A percentile compares a stretch with the other conserved stretches of the same genome.
These are phyloP conservation scores for Dendrostoma leiphaemia DNA, from an alignment of 2,329 filamentous ascomycete species.

Conservation along the genomic window DNA sequence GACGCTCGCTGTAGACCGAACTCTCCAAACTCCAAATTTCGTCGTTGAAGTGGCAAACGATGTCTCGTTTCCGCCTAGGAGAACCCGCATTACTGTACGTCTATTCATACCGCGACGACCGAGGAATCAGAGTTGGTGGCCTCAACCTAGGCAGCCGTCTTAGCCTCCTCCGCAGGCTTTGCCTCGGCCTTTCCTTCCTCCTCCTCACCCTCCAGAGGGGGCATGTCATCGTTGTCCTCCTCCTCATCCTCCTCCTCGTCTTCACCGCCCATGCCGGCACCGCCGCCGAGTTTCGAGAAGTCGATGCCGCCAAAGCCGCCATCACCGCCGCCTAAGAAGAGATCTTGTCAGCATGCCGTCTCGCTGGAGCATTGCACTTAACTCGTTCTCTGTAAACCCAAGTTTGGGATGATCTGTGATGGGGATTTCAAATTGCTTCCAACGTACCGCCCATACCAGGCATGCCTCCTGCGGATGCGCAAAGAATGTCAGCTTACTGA, in stretches of 20 bases:
- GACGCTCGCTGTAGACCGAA: background rate
- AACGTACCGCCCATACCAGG: constrained; percentile 51
- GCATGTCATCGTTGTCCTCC: constrained; percentile 80
- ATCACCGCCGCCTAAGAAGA: constrained; percentile 30
- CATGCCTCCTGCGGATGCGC: constrained; percentile 46
- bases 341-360: constrained; percentile 3
- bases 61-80: background rate
- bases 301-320: constrained; percentile 85
- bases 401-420: background rate
- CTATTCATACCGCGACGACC: constrained; percentile 5
- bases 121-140: background rate
- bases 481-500: constrained; percentile 21
- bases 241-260: constrained; percentile 50
- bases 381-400: background rate
- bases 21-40: background rate
- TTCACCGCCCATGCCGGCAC: constrained; percentile 48
- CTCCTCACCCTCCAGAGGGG: constrained; percentile 68
- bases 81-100: constrained; percentile 1
- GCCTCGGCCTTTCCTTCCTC: constrained; percentile 35
- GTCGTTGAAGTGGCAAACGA: background rate
- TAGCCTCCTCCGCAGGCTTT: constrained; percentile 37
- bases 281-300: constrained; percentile 84
- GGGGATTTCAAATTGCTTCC: background rate
- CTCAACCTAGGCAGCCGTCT: constrained; percentile 30
- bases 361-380: background rate